A percentile compares a stretch with the other conserved stretches of the same genome.
phyloP scores from a whole-genome alignment of 148 eudicot genomes.

The Simmondsia chinensis region DNA sequence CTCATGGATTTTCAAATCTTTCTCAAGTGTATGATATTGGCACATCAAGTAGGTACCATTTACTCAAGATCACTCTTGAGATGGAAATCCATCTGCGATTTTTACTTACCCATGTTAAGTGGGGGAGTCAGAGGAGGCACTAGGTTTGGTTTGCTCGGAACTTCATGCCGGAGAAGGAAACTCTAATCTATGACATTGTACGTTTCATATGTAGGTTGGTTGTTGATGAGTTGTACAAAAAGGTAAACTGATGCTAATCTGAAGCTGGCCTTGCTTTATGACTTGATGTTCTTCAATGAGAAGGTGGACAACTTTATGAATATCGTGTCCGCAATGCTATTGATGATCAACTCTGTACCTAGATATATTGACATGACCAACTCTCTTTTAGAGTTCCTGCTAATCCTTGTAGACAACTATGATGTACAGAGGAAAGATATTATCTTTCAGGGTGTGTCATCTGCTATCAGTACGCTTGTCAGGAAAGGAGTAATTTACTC shows the following conservation, averaged over 20 bases:
- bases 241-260: slow-evolving; percentile 57
- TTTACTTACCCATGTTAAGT: slow-evolving; percentile 68
- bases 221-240: slow-evolving; percentile 46
- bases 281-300: slow-evolving; percentile 91
- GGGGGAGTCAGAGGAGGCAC: slow-evolving; percentile 64
- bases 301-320: slow-evolving; percentile 61
- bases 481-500: slow-evolving; percentile 60
- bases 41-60: slow-evolving; percentile 62
- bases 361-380: slow-evolving; percentile 58
- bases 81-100: slow-evolving; percentile 77
- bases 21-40: slow-evolving; percentile 41
- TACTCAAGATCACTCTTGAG: slow-evolving; percentile 59
- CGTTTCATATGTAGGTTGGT: slow-evolving; percentile 86
- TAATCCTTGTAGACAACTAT: slow-evolving; percentile 60
- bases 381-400: slow-evolving; percentile 66
- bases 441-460: slow-evolving; percentile 37
- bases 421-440: slow-evolving; percentile 54
- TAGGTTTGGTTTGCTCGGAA: slow-evolving; percentile 75
- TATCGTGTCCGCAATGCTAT: slow-evolving; percentile 73
- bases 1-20: slow-evolving; percentile 43
- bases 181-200: slow-evolving; percentile 60
- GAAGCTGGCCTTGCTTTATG: slow-evolving; percentile 78
- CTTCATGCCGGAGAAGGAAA: slow-evolving; percentile 53
- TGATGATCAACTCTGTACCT: slow-evolving; percentile 72
- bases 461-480: slow-evolving; percentile 44